Percentiles rank a stretch among this genome's conserved stretches.
Conservation (phyloP, 441 rosid species). For the Erodium trifolium region DNA sequence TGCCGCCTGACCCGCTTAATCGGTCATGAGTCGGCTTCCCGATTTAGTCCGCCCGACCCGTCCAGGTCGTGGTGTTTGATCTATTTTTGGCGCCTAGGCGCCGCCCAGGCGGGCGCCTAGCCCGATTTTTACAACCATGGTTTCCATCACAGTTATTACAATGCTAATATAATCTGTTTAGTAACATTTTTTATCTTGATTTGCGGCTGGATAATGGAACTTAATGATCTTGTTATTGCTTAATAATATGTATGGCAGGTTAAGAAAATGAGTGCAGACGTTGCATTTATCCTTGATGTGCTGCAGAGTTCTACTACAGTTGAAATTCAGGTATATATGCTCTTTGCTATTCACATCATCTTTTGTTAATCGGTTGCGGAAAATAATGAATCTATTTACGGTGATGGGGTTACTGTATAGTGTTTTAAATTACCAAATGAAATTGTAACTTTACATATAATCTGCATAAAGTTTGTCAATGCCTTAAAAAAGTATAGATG, state of each 20-base stretch:
- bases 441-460: background rate
- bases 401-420: background rate
- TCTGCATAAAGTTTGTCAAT: background rate
- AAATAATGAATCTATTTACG: background rate
- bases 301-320: conserved; percentile 56
- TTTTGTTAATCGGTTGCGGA: conserved; percentile 7
- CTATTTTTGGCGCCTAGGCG: no score
- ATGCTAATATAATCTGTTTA: no score
- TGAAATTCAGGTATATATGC: conserved; percentile 72
- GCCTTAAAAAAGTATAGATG: background rate
- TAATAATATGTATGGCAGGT: conserved; percentile 41
- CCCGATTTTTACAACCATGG: no score
- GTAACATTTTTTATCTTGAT: background rate
- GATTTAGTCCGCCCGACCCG: no score
- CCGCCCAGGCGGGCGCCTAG: no score
- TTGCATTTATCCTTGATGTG: conserved; percentile 58
- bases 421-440: background rate
- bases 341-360: background rate
- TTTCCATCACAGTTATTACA: no score
- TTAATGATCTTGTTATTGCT: background rate
- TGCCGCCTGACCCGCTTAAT: no score
- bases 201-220: background rate
- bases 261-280: conserved; percentile 66
- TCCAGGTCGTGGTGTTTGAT: no score
- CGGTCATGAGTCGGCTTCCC: no score